These are phyloP conservation scores for Coemansia guatemalensis DNA, from an alignment of 192 early-diverging fungal species.

Conservation along the genomic window DNA sequence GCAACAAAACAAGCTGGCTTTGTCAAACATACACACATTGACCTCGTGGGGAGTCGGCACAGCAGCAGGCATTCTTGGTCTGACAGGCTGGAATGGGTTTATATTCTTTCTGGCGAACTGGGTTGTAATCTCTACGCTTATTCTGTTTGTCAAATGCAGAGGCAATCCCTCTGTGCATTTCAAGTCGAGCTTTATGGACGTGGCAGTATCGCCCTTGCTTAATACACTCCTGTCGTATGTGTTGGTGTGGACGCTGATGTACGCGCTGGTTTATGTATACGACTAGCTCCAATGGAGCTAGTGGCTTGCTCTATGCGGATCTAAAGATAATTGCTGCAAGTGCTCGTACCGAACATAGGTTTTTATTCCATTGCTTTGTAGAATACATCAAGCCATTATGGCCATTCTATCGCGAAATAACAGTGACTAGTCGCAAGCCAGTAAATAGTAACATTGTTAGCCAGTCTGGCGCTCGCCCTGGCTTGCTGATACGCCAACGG, in stretches of 20 bases:
- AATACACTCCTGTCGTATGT: conserved; percentile 53
- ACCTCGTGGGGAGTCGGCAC: conserved; percentile 64
- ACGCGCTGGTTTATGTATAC: conserved; percentile 52
- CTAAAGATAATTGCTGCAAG: not conserved
- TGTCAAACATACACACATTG: conserved; percentile 54
- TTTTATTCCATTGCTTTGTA: not conserved
- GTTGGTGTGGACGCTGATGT: conserved; percentile 53
- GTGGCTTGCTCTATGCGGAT: not conserved
- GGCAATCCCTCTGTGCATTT: conserved; percentile 62
- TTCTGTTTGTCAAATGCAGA: conserved; percentile 62
- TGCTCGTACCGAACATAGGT: not conserved
- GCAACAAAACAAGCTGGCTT: conserved; percentile 46
- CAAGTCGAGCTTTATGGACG: conserved; percentile 49
- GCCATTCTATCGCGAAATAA: not conserved
- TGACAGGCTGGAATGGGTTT: conserved; percentile 82
- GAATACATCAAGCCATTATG: not conserved
- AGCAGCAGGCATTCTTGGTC: conserved; percentile 85
- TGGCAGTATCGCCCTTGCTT: conserved; percentile 41
- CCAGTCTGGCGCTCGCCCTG: not conserved
- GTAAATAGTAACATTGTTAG: not conserved
- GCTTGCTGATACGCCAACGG: not conserved
- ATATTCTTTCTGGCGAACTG: conserved; percentile 77
- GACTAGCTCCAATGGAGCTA: conserved; percentile 14
- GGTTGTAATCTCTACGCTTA: conserved; percentile 59
- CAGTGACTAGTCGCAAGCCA: not conserved